These are phyloP conservation scores for Prorocentrum cordatum DNA, from an alignment of 169 alveolate species.

Conservation along the genomic window DNA sequence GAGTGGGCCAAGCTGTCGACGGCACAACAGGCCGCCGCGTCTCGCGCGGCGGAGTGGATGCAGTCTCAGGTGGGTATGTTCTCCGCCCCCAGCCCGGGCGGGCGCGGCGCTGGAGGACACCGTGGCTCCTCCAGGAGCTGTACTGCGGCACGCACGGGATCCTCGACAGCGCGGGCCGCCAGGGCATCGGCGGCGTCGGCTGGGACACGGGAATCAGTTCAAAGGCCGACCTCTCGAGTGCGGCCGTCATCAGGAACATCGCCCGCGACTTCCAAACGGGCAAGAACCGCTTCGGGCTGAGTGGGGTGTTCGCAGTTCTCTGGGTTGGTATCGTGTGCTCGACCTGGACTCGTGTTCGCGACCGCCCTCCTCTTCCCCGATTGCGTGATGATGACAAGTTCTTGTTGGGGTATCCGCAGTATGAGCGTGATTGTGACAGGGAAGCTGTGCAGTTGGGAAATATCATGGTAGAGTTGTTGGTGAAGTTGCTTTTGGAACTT, in stretches of 20 bases:
- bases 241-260: too few relatives aligned
- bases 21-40: background rate
- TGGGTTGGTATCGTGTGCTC: too few relatives aligned
- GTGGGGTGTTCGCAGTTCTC: too few relatives aligned
- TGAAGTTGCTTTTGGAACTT: background rate
- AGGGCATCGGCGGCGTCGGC: background rate
- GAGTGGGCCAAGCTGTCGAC: background rate
- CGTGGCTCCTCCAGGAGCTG: too few relatives aligned
- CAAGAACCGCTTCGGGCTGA: too few relatives aligned
- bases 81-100: too few relatives aligned
- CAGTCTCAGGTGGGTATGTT: background rate
- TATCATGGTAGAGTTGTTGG: background rate
- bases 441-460: background rate
- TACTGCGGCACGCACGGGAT: background rate
- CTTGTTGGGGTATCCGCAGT: background rate
- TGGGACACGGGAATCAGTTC: too few relatives aligned
- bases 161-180: background rate
- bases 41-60: background rate
- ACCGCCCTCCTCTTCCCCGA: background rate
- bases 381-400: background rate
- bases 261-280: too few relatives aligned
- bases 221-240: too few relatives aligned
- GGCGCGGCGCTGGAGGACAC: too few relatives aligned
- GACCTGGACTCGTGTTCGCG: too few relatives aligned
- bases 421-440: background rate